Percentiles rank a stretch among this genome's conserved stretches.
phyloP scores from a whole-genome alignment of 352 stramenopile genomes.

The Phytophthora nicotianae region DNA sequence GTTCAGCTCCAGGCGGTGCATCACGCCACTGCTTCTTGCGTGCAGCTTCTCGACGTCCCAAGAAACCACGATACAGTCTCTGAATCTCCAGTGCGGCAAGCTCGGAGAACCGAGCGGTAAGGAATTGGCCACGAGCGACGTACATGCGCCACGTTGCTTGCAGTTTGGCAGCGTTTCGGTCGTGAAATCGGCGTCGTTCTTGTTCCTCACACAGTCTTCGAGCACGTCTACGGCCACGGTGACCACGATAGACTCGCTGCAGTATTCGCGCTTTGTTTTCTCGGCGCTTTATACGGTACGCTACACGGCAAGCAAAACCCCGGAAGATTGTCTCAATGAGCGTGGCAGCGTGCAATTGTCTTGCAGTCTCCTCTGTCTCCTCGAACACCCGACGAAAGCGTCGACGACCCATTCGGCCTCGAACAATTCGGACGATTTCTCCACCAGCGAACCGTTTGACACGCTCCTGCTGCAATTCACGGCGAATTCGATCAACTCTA shows the following conservation, averaged over 20 bases:
- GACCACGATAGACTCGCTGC: constrained; percentile 77
- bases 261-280: constrained; percentile 54
- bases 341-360: constrained; percentile 38
- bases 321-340: constrained; percentile 73
- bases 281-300: constrained; percentile 49
- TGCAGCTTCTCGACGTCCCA: constrained; percentile 68
- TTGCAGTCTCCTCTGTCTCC: constrained; percentile 21
- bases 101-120: constrained; percentile 62
- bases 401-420: constrained; percentile 64
- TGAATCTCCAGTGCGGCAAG: constrained; percentile 91
- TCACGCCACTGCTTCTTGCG: constrained; percentile 88
- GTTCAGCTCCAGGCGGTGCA: constrained; percentile 86
- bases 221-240: constrained; percentile 54
- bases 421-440: constrained; percentile 68
- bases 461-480: constrained; percentile 41
- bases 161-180: constrained; percentile 74
- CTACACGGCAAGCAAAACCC: constrained; percentile 61
- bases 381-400: constrained; percentile 41
- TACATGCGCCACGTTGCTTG: constrained; percentile 92
- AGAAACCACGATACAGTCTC: constrained; percentile 86
- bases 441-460: constrained; percentile 57
- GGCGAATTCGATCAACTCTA: constrained; percentile 39
- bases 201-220: constrained; percentile 46
- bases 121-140: constrained; percentile 64
- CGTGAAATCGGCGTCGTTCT: constrained; percentile 45